Percentiles rank a stretch among this genome's conserved stretches.
Conservation (phyloP, 129 eudicot genomes). For the Flaveria ramosissima region DNA sequence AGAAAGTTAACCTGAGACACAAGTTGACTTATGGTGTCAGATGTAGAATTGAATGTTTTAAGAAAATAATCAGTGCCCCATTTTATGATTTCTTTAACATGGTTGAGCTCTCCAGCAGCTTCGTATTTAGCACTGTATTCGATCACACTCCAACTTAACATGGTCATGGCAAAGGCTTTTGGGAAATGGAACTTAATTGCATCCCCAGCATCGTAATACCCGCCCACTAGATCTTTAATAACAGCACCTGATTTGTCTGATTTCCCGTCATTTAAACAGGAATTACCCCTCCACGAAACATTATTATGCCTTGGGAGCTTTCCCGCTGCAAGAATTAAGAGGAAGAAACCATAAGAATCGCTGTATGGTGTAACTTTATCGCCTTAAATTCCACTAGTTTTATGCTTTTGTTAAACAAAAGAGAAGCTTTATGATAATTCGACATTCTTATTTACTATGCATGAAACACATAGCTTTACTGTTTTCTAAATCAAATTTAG, state of each 20-base stretch:
- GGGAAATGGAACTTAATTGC: slow-evolving; percentile 94
- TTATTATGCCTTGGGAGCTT: slow-evolving; percentile 80
- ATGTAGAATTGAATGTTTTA: slow-evolving; percentile 76
- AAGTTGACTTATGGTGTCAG: slow-evolving; percentile 70
- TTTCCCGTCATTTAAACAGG: slow-evolving; percentile 73
- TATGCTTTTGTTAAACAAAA: not conserved
- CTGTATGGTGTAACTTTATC: not conserved
- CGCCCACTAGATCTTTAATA: slow-evolving; percentile 71
- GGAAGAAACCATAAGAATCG: not conserved
- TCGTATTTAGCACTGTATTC: slow-evolving; percentile 90
- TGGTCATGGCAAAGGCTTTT: slow-evolving; percentile 82
- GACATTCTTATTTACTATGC: not conserved
- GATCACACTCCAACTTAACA: slow-evolving; percentile 98
- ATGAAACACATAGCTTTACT: not conserved
- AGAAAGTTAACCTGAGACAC: slow-evolving; percentile 65
- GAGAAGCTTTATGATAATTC: not conserved
- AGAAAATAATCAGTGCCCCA: slow-evolving; percentile 97
- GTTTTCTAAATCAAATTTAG: slow-evolving; percentile 10
- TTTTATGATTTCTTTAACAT: slow-evolving; percentile 73
- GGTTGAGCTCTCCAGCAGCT: slow-evolving; percentile 90
- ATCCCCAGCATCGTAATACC: slow-evolving; percentile 94
- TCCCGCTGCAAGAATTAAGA: slow-evolving; percentile 62
- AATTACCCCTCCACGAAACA: slow-evolving; percentile 91
- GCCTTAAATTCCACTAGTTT: not conserved
- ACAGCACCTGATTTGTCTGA: slow-evolving; percentile 46